Conservation (phyloP, 2,329 filamentous ascomycete genomes). For the Sphaerostilbella broomeana region DNA sequence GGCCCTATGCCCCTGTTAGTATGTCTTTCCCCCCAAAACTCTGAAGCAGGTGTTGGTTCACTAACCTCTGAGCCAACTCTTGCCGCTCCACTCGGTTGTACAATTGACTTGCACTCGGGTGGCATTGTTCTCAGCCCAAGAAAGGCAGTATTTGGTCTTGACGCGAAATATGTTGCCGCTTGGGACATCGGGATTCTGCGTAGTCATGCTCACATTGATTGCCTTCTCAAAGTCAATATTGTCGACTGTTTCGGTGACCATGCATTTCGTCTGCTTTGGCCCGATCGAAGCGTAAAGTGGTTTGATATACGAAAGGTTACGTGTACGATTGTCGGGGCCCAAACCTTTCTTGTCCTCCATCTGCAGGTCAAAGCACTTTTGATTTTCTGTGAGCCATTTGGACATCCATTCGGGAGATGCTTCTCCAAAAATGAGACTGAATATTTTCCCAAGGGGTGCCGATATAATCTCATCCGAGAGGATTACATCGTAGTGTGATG, state of each 20-base stretch:
- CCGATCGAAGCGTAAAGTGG: conserved; percentile 78
- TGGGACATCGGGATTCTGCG: conserved; percentile 89
- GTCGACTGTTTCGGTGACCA: conserved; percentile 80
- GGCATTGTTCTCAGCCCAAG: conserved; percentile 81
- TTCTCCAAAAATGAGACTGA: conserved; percentile 78
- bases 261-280: conserved; percentile 90
- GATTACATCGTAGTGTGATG: conserved; percentile 75
- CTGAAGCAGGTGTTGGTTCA: conserved; percentile 1
- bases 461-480: conserved; percentile 80
- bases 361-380: conserved; percentile 83
- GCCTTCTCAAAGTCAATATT: conserved; percentile 80
- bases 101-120: conserved; percentile 85
- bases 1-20: conserved; percentile 56
- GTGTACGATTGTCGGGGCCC: conserved; percentile 64
- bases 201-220: conserved; percentile 73
- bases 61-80: conserved; percentile 94
- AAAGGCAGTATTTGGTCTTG: conserved; percentile 91
- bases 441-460: conserved; percentile 87
- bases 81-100: conserved; percentile 90
- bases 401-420: conserved; percentile 74
- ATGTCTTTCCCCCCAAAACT: neutral
- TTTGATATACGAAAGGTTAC: conserved; percentile 84
- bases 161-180: conserved; percentile 85
- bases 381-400: conserved; percentile 78
- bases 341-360: conserved; percentile 80